Evolutionary conservation across 306 rosid species (phyloP), one percentile per base, ranked within the genome.

Genomic region (Rosa multiflora): DNA sequence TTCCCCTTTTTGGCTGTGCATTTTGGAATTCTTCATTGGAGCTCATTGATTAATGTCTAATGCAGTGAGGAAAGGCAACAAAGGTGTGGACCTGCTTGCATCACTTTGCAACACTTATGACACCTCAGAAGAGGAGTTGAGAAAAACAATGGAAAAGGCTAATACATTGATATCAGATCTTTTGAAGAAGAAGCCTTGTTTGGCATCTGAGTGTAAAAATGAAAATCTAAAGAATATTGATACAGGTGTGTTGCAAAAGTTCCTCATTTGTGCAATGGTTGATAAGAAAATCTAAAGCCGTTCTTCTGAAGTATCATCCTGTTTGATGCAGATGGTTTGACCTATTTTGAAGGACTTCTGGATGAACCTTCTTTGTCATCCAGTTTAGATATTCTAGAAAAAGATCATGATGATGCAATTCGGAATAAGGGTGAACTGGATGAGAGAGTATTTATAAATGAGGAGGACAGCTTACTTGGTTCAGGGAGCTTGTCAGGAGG

Each of bases 111-210:
- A 91, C 82, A 83, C 76, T 39, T 88, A 86, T 74, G 70, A 91
- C 81, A 90, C 96, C 63, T 87, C 98, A 49, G 99, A 93, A 86
- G 99, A 91, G 21, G 99, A 91, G 70, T 73, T 93, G 88, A 91
- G 80, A 88, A 86, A 87, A 88, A 87, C 87, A 61, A 90, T 90
- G 91, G 99, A 89, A 83, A 92, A 87, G 79, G 87, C 98, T 76
- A 96, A 96, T 75, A 81, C 80, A 79, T 75, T 93, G 85, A 91
- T 96, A 74, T 87, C 89, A 66, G 87, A 87, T 53, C 90, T 96
- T 77, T 83, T 96, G 88, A 89, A 90, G 91, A 93, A 90, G 90
- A 46, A 89, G 81, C 96, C 98, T 4, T 74, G 82, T 78, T 77
- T 76, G 55, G 97, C 92, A 8, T 91, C 94, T 70, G 96, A 96